phyloP scores from a whole-genome alignment of 306 rosid species.

The Datisca glomerata region DNA sequence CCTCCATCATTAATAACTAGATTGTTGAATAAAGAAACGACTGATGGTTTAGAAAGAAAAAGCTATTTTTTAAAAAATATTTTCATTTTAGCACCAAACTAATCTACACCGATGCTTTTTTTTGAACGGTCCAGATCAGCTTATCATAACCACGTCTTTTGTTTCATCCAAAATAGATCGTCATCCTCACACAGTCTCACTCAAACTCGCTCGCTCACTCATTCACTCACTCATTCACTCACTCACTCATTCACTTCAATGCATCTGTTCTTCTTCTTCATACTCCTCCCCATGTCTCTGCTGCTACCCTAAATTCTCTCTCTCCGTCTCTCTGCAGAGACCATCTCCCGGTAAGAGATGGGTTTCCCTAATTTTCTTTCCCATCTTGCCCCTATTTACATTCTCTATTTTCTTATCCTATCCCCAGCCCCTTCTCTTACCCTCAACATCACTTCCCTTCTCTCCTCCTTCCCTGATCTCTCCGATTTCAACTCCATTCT shows the following conservation, averaged over 20 bases:
- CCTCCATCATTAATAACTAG: no score
- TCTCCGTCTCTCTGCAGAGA: not conserved
- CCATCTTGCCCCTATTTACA: conserved; percentile 38
- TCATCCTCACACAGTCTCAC: no score
- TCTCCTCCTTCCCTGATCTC: conserved; percentile 62
- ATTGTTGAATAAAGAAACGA: no score
- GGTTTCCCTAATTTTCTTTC: conserved; percentile 19
- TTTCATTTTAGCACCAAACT: no score
- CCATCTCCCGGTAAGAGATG: conserved; percentile 13
- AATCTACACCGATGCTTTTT: no score
- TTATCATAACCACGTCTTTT: no score
- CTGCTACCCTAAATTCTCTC: not conserved
- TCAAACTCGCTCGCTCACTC: no score
- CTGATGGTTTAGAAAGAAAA: no score
- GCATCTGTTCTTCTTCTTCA: not conserved
- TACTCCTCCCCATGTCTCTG: not conserved
- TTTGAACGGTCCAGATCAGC: no score
- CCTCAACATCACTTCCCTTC: conserved; percentile 68
- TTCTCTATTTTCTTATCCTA: conserved; percentile 14
- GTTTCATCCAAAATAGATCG: no score
- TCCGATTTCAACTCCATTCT: conserved; percentile 59
- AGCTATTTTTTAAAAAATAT: no score
- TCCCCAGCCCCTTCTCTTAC: conserved; percentile 17
- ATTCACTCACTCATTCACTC: no score
- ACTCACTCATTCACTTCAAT: not conserved